Evolutionary conservation across 1,139 yeast genomes (phyloP).

Genomic region (Spencermartinsiella ligniputridi): DNA sequence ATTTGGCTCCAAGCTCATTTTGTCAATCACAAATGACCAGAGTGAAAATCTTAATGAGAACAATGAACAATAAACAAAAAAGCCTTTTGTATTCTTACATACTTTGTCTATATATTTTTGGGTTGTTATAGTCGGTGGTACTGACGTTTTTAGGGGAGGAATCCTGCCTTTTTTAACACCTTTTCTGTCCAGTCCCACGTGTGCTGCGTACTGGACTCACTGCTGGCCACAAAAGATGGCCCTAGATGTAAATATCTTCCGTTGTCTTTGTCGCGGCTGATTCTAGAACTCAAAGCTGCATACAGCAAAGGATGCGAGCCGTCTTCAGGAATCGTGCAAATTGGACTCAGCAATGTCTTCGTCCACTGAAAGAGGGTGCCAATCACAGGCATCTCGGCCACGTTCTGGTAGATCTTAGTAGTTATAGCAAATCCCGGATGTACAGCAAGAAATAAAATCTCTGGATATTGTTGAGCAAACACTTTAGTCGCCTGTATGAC

Average conservation of each 20-base stretch:
- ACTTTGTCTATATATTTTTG: background rate
- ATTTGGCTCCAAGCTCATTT: constrained; percentile 96
- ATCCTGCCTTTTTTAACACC: constrained; percentile 50
- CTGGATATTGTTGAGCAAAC: constrained; percentile 63
- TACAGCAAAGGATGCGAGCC: constrained; percentile 65
- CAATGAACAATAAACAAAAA: background rate
- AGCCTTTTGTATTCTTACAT: constrained; percentile 1
- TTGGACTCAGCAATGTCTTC: constrained; percentile 45
- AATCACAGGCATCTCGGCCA: constrained; percentile 72
- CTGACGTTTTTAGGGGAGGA: no score
- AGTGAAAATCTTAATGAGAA: no score
- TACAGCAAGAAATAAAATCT: constrained; percentile 59
- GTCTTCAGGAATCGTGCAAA: constrained; percentile 62
- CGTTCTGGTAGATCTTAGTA: constrained; percentile 67
- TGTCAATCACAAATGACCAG: no score
- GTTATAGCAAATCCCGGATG: constrained; percentile 87
- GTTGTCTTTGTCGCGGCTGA: constrained; percentile 51
- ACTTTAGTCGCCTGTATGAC: constrained; percentile 71
- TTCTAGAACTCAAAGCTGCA: constrained; percentile 55
- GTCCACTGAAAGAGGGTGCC: constrained; percentile 68
- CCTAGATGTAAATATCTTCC: constrained; percentile 57
- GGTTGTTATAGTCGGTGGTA: no score
- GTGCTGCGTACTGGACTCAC: constrained; percentile 58
- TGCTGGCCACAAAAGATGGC: constrained; percentile 57
- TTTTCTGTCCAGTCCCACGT: constrained; percentile 84